A percentile compares a stretch with the other conserved stretches of the same genome.
These are phyloP conservation scores for Apiospora marii DNA, from an alignment of 2,329 filamentous ascomycete genomes.

Conservation along the genomic window DNA sequence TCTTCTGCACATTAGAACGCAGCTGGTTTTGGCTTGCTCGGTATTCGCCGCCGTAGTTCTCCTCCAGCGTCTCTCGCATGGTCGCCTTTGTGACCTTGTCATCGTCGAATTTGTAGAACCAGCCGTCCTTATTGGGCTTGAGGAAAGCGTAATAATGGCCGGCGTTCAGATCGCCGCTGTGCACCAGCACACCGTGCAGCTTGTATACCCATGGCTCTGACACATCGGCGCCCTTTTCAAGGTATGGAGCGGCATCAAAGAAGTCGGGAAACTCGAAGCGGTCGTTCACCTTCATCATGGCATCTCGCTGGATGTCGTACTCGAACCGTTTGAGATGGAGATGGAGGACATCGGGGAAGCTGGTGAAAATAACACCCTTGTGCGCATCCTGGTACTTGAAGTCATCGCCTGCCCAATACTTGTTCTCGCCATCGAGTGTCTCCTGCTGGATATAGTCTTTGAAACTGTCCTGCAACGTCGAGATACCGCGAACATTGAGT, in stretches of 20 bases:
- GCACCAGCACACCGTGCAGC: slow-evolving; percentile 92
- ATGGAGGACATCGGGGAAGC: slow-evolving; percentile 92
- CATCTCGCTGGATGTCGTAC: slow-evolving; percentile 94
- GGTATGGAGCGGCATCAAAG: slow-evolving; percentile 85
- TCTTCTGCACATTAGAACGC: slow-evolving; percentile 60
- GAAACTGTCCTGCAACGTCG: slow-evolving; percentile 92
- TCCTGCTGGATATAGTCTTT: slow-evolving; percentile 96
- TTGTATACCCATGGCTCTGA: slow-evolving; percentile 93
- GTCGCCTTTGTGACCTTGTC: slow-evolving; percentile 97
- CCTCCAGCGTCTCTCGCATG: slow-evolving; percentile 88
- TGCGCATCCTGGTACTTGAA: slow-evolving; percentile 94
- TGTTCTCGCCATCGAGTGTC: slow-evolving; percentile 97
- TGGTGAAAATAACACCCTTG: slow-evolving; percentile 97
- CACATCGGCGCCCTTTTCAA: slow-evolving; percentile 84
- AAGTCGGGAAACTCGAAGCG: slow-evolving; percentile 87
- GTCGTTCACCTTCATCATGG: slow-evolving; percentile 99
- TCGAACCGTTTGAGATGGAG: slow-evolving; percentile 97
- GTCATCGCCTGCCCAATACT: slow-evolving; percentile 91
- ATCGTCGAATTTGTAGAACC: slow-evolving; percentile 97
- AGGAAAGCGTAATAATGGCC: slow-evolving; percentile 98
- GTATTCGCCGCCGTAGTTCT: slow-evolving; percentile 95
- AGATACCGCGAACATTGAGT: slow-evolving; percentile 94
- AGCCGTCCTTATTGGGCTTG: slow-evolving; percentile 89
- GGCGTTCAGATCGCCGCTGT: slow-evolving; percentile 95
- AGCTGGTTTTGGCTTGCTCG: slow-evolving; percentile 55